Evolutionary conservation across 768 basidiomycete genomes (phyloP).

Genomic region (Porphyrellus cyaneotinctus): DNA sequence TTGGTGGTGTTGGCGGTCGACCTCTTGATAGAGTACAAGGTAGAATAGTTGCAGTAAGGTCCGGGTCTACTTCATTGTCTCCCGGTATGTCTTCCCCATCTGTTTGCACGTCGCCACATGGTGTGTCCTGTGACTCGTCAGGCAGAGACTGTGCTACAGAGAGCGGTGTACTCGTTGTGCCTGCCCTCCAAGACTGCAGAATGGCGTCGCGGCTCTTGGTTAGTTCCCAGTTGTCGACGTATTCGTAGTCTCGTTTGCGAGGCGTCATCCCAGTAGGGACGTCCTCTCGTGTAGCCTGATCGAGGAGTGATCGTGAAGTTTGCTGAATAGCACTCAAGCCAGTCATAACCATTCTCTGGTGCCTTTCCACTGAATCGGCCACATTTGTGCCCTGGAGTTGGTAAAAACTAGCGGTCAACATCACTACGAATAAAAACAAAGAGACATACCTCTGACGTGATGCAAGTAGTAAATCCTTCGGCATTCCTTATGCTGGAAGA

Average conservation of each 20-base stretch:
- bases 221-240: constrained; percentile 66
- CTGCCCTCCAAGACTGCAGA: constrained; percentile 48
- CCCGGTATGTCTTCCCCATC: constrained; percentile 25
- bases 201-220: constrained; percentile 61
- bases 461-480: constrained; percentile 39
- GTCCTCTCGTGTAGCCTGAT: constrained; percentile 61
- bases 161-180: constrained; percentile 32
- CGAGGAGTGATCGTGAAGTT: constrained; percentile 47
- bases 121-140: constrained; percentile 22
- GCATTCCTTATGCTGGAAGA: constrained; percentile 47
- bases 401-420: background rate
- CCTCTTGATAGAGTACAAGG: constrained; percentile 3
- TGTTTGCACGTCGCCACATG: constrained; percentile 11
- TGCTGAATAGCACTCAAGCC: constrained; percentile 49
- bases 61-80: constrained; percentile 12
- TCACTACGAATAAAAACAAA: background rate
- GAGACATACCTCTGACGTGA: constrained; percentile 50
- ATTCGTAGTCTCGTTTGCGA: constrained; percentile 68
- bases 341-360: constrained; percentile 39
- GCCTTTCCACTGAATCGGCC: constrained; percentile 38
- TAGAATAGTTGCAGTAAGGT: constrained; percentile 19
- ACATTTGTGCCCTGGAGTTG: constrained; percentile 40
- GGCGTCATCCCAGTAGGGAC: constrained; percentile 70
- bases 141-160: constrained; percentile 36
- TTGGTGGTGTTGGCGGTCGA: constrained; percentile 20